These are phyloP conservation scores for Vaccinium vitisidaea DNA, from an alignment of 148 eudicot species.

Conservation along the genomic window DNA sequence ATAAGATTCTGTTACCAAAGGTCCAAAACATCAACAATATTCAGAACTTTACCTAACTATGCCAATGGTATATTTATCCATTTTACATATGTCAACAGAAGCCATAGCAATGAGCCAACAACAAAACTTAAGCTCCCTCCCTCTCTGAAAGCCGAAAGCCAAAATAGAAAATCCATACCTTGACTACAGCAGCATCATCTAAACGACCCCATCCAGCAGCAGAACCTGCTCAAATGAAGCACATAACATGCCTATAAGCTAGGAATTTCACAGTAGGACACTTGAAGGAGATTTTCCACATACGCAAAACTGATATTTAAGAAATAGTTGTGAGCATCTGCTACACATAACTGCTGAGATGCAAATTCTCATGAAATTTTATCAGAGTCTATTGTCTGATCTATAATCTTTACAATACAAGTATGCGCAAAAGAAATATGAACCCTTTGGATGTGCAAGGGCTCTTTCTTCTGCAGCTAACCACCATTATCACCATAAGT, in stretches of 20 bases:
- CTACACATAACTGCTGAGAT: not conserved
- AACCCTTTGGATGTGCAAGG: not conserved
- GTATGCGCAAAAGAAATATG: not conserved
- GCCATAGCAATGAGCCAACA: not conserved
- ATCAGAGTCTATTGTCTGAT: not conserved
- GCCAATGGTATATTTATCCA: not conserved
- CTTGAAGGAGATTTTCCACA: not conserved
- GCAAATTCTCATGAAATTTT: not conserved
- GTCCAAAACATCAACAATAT: not conserved
- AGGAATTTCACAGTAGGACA: not conserved
- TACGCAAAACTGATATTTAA: not conserved
- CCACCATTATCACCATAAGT: not conserved
- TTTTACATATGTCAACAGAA: not conserved
- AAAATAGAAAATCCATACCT: slow-evolving; percentile 43
- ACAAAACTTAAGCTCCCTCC: not conserved
- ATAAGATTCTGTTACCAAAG: not conserved
- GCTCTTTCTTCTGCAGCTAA: not conserved
- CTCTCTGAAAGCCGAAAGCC: not conserved
- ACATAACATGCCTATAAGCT: slow-evolving; percentile 21
- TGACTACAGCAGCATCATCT: slow-evolving; percentile 96
- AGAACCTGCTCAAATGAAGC: slow-evolving; percentile 61
- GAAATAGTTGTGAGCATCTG: not conserved
- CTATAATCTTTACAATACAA: not conserved
- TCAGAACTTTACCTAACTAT: not conserved
- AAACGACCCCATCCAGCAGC: slow-evolving; percentile 99